Base-by-base conservation (phyloP, 1,139 yeast species). In the Pneumocystis wakefieldiae region DNA sequence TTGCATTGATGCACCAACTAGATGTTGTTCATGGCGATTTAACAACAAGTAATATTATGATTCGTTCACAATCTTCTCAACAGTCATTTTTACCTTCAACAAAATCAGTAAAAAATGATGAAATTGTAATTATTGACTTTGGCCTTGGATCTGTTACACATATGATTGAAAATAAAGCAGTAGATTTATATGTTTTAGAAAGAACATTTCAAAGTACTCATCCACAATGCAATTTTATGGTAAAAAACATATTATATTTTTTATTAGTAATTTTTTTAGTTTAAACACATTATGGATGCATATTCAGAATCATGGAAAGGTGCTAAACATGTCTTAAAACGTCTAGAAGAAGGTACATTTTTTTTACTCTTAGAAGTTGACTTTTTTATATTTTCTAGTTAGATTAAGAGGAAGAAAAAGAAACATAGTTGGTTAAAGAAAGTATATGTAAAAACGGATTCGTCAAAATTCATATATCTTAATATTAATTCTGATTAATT, bases 21-120 rank as follows among this genome's bases (percentile, higher is more conserved):
- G 95, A 89, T 67, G 82, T 88, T 75, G 84, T 90, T 37, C 99
- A 94, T 72, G 98, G 99, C 1, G 99, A 94, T 72, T 78, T 94
- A 70, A 94, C 99, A 0, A 84, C 94, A 35, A 90, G 97, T 0
- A 94, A 94, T 71, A 81, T 91, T 37, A 80, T 94, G 61, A 73
- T 91, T 12, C 55, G 55, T 19, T 14, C 6, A 24, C 32, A 28
- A 48, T 24, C n/a, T 48, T 48, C 10, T 19, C 32, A 48, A 48
- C 6, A 48, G 24, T 17, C 29, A 78, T 78, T 19, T 14, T 37
- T 67, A 65, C 15, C 24, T 14, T n/a, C 61, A 10, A 15, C 17
- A 3, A 62, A 57, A 24, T 37, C 59, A n/a, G 62, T 60, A 14
- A 60, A 69, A 68, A 35, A 62, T 62, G 15, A 62, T 64, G 28